Evolutionary conservation across 2,329 filamentous ascomycete species (phyloP).

Genomic region (Clathrospora elynae): DNA sequence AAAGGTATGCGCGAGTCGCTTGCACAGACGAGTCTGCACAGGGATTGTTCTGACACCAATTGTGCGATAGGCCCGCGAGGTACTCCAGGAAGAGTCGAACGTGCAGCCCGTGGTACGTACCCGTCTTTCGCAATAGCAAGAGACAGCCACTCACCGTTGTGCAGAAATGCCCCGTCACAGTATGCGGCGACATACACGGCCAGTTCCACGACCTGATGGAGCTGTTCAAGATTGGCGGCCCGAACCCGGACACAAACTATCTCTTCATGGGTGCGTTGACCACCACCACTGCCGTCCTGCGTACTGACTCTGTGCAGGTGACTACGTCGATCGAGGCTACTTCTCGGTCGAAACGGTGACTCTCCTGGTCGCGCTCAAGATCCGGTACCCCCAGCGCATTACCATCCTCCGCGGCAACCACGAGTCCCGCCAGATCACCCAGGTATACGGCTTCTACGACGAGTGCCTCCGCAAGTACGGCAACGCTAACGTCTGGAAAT

Average conservation of each 20-base stretch:
- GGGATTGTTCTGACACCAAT: constrained; percentile 26
- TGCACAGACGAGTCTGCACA: not conserved
- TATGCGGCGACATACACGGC: constrained; percentile 98
- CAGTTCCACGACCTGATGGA: constrained; percentile 99
- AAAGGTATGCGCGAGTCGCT: constrained; percentile 65
- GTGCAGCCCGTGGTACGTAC: constrained; percentile 91
- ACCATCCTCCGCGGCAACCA: constrained; percentile 95
- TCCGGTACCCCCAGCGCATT: constrained; percentile 96
- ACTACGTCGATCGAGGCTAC: constrained; percentile 98
- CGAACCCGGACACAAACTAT: constrained; percentile 98
- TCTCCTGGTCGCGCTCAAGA: constrained; percentile 93
- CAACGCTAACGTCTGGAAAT: constrained; percentile 79
- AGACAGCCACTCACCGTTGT: constrained; percentile 22
- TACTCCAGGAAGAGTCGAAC: constrained; percentile 96
- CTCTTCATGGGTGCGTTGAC: constrained; percentile 83
- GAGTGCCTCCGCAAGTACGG: constrained; percentile 79
- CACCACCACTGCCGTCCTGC: not conserved
- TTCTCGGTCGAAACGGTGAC: constrained; percentile 99
- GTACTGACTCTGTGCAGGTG: constrained; percentile 63
- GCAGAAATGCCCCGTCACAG: constrained; percentile 93
- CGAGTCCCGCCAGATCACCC: constrained; percentile 77
- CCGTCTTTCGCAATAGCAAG: not conserved
- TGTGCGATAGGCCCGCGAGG: constrained; percentile 77
- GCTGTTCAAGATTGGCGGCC: constrained; percentile 97
- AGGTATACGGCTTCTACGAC: constrained; percentile 80